phyloP scores from a whole-genome alignment of 257 asterid genomes.

The Lithospermum erythrorhizon region DNA sequence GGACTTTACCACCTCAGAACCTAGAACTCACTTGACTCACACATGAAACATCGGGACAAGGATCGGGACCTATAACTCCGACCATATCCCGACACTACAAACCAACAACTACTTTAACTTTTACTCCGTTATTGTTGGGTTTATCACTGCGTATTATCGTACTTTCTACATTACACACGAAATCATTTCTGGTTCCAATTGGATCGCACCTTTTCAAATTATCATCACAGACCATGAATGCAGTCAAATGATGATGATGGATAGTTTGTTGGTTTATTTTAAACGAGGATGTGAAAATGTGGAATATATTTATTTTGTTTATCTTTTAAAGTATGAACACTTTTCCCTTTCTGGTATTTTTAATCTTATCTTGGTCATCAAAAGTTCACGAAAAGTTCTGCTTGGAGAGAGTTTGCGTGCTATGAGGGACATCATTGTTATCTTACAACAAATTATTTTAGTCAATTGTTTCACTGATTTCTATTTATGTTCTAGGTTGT shows the following conservation, averaged over 20 bases:
- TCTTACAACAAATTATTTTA: conserved; percentile 11
- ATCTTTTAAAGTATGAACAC: neutral
- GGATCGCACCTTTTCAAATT: neutral
- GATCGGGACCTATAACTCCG: too few relatives aligned
- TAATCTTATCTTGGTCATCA: conserved; percentile 16
- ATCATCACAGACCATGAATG: neutral
- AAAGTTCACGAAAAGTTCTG: conserved; percentile 14
- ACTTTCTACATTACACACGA: too few relatives aligned
- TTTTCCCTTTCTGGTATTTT: conserved; percentile 7
- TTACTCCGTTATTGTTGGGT: too few relatives aligned
- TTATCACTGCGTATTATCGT: too few relatives aligned
- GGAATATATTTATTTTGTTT: too few relatives aligned
- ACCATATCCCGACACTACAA: too few relatives aligned
- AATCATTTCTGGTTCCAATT: neutral
- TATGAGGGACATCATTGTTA: conserved; percentile 19
- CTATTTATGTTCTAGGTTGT: neutral
- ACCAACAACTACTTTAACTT: too few relatives aligned
- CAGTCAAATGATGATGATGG: neutral
- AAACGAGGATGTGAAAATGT: too few relatives aligned
- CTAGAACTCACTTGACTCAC: too few relatives aligned
- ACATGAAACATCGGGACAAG: too few relatives aligned
- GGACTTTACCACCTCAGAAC: too few relatives aligned
- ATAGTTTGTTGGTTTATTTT: neutral
- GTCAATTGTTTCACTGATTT: conserved; percentile 19
- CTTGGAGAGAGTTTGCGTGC: conserved; percentile 20